Evolutionary conservation across 2,329 filamentous ascomycete genomes (phyloP).

Genomic region (Colletotrichum trifolii): DNA sequence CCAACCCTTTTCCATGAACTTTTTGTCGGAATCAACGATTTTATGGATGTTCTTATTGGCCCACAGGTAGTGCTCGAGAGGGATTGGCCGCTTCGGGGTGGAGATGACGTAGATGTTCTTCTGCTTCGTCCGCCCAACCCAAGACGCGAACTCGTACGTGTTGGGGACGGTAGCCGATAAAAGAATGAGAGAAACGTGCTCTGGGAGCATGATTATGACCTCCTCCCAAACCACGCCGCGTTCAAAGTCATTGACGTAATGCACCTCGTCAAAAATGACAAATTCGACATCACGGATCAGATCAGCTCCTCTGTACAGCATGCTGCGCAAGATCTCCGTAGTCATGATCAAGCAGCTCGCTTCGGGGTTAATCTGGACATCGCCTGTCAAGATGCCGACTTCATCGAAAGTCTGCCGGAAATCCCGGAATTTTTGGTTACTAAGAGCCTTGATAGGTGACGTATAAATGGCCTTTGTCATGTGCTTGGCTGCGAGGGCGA

Average conservation of each 20-base stretch:
- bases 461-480: constrained; percentile 99
- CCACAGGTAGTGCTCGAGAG: constrained; percentile 96
- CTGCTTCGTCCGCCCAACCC: constrained; percentile 97
- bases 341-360: constrained; percentile 99
- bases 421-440: constrained; percentile 98
- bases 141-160: constrained; percentile 96
- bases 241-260: constrained; percentile 97
- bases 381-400: constrained; percentile 95
- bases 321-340: constrained; percentile 96
- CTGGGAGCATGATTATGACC: constrained; percentile 98
- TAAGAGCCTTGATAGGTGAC: constrained; percentile 96
- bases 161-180: constrained; percentile 97
- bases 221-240: constrained; percentile 99
- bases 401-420: constrained; percentile 92
- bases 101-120: constrained; percentile 99
- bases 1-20: constrained; percentile 92
- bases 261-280: constrained; percentile 98
- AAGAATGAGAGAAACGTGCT: constrained; percentile 94
- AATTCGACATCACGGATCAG: constrained; percentile 97
- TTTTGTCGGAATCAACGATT: constrained; percentile 93
- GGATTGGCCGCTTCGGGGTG: constrained; percentile 93
- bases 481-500: constrained; percentile 94
- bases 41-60: constrained; percentile 92
- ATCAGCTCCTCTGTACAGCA: constrained; percentile 97
- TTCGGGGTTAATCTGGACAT: constrained; percentile 97